phyloP scores from a whole-genome alignment of 257 asterid species.

The Fraxinus cuspidata region DNA sequence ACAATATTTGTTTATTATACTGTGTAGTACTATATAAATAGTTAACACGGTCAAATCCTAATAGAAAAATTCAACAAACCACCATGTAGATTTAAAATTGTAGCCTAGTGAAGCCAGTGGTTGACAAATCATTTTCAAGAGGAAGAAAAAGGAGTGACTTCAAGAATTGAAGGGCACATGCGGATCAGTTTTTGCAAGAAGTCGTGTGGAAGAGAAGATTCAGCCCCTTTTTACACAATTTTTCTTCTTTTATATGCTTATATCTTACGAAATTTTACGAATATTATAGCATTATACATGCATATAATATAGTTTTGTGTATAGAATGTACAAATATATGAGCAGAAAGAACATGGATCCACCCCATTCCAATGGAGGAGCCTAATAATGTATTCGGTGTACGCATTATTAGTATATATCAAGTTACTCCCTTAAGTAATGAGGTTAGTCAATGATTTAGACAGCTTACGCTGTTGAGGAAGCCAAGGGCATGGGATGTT shows the following conservation, averaged over 20 bases:
- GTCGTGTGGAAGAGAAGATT: not conserved
- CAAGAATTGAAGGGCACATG: not conserved
- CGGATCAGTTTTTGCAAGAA: not conserved
- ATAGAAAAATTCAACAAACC: too few relatives aligned
- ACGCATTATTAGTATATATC: too few relatives aligned
- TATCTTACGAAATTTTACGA: not conserved
- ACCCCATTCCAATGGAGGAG: conserved; percentile 52
- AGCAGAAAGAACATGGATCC: conserved; percentile 57
- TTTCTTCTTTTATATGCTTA: not conserved
- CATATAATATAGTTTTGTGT: not conserved
- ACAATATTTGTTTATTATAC: too few relatives aligned
- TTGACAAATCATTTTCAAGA: conserved; percentile 4
- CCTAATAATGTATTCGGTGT: too few relatives aligned
- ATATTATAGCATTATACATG: not conserved
- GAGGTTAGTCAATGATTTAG: too few relatives aligned
- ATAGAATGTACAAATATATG: not conserved
- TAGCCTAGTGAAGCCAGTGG: not conserved
- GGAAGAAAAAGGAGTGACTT: not conserved
- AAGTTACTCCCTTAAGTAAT: too few relatives aligned
- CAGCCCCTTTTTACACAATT: not conserved
- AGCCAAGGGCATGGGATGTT: too few relatives aligned
- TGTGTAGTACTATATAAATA: too few relatives aligned
- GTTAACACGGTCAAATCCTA: too few relatives aligned
- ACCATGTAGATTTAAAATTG: too few relatives aligned
- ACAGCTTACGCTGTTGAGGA: too few relatives aligned